Base-by-base conservation (phyloP, 108 stramenopile species). In the Conticribra guillardii region DNA sequence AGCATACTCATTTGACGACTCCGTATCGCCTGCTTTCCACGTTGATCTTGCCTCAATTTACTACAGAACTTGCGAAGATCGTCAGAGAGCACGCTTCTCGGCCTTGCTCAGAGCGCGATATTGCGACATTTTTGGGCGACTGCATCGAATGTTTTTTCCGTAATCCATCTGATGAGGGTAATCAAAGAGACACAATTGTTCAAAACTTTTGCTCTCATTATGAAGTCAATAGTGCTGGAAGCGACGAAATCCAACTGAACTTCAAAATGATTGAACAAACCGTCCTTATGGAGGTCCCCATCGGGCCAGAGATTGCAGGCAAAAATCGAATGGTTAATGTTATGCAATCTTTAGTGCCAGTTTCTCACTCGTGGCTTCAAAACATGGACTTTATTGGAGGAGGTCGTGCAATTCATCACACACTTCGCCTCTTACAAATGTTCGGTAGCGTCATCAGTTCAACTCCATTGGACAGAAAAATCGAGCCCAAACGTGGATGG, bases 1-100 rank as follows among this genome's bases (percentile, higher is more conserved):
- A 85, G 21, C 63, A 77, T 53, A 51, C 54, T 18, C 82, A 85
- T 52, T 45, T 85, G 51, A 73, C 71, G 16, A 85, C 82, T 3
- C 61, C 66, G 19, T 85, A 81, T 53, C 64, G 79, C 22, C 33
- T 85, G 18, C 27, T 85, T 29, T 53, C 82, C 0, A 47, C 66
- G 26, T 11, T 85, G 17, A 64, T 73, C 8, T 22, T 82, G 9
- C 79, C 82, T n/a, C 79, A 81, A 24, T 15, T 85, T 11, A 77
- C 78, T 0, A 27, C 54, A 19, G 15, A 60, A 4, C n/a, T 80
- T n/a, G 54, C 64, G 5, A 23, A 61, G 29, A 71, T 72, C 60
- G 56, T 81, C 16, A 48, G 31, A 9, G 62, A 71, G n/a, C 54
- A 54, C 59, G 52, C 73, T n/a, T 2, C 19, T 11, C 54, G 26